phyloP scores from a whole-genome alignment of 108 stramenopile genomes.

The Discostella pseudostelligera region DNA sequence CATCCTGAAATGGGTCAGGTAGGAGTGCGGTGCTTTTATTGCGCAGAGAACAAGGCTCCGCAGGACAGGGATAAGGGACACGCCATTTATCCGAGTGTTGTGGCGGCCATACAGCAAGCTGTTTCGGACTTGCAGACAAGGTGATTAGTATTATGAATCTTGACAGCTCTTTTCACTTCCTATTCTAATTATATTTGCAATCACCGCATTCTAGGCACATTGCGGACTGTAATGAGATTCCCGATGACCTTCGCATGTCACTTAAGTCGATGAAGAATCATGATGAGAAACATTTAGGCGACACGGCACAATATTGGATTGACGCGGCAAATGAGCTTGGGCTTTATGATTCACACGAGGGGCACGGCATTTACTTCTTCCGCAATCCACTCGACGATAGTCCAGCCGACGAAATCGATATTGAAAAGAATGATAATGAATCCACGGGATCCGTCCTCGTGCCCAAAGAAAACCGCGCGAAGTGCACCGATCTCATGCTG shows the following conservation, averaged over 20 bases:
- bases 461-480: constrained; percentile 50
- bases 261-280: constrained; percentile 66
- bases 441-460: constrained; percentile 45
- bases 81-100: constrained; percentile 61
- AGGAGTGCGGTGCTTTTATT: constrained; percentile 77
- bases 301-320: constrained; percentile 71
- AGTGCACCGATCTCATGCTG: constrained; percentile 74
- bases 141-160: constrained; percentile 6
- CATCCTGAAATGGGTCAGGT: constrained; percentile 57
- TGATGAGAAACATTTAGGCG: constrained; percentile 58
- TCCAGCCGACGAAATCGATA: constrained; percentile 73
- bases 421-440: constrained; percentile 29
- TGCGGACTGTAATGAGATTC: constrained; percentile 61
- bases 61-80: constrained; percentile 52
- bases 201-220: constrained; percentile 54
- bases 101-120: constrained; percentile 59
- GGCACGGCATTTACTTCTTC: constrained; percentile 57
- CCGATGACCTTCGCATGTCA: constrained; percentile 60
- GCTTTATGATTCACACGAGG: constrained; percentile 48
- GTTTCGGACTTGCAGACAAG: constrained; percentile 75
- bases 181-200: not conserved
- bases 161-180: not conserved
- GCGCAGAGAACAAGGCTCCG: constrained; percentile 49
- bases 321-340: constrained; percentile 78
- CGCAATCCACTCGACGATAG: constrained; percentile 69